Evolutionary conservation across 495 filamentous ascomycete species (phyloP).

Genomic region (Pseudevernia furfuracea): DNA sequence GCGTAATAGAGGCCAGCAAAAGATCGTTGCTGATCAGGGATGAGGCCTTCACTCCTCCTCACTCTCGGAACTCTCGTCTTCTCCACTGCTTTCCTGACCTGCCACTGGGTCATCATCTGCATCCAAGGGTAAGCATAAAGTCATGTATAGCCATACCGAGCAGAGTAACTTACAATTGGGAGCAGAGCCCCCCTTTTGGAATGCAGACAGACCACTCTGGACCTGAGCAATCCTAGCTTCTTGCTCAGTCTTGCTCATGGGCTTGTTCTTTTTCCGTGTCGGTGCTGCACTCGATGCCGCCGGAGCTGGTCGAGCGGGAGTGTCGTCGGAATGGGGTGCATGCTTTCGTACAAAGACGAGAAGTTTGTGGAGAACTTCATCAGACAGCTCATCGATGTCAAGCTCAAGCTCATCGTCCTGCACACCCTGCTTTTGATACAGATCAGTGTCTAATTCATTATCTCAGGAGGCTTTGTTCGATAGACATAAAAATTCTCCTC

Average conservation of each 20-base stretch:
- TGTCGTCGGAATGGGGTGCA: constrained; percentile 47
- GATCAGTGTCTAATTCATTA: constrained; percentile 25
- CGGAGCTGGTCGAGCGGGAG: constrained; percentile 33
- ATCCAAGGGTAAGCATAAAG: constrained; percentile 11
- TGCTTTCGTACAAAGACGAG: constrained; percentile 67
- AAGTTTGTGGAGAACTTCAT: constrained; percentile 65
- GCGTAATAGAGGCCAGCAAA: background rate
- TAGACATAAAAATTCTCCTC: background rate
- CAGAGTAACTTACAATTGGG: constrained; percentile 17
- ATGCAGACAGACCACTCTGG: constrained; percentile 47
- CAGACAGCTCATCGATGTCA: constrained; percentile 77
- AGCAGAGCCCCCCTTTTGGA: constrained; percentile 34
- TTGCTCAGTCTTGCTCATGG: constrained; percentile 92
- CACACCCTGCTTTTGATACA: constrained; percentile 49
- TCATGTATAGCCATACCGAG: background rate
- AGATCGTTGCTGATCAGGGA: background rate
- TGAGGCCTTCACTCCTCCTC: constrained; percentile 42
- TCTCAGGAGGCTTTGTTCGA: constrained; percentile 11
- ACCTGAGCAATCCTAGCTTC: constrained; percentile 80
- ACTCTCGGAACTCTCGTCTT: constrained; percentile 48
- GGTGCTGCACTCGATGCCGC: constrained; percentile 40
- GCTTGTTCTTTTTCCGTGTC: constrained; percentile 88
- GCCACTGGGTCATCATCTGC: constrained; percentile 34
- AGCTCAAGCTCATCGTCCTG: constrained; percentile 83
- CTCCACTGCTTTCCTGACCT: constrained; percentile 43